These are phyloP conservation scores for Solanum sejunctum DNA, from an alignment of 257 asterid genomes.

Conservation along the genomic window DNA sequence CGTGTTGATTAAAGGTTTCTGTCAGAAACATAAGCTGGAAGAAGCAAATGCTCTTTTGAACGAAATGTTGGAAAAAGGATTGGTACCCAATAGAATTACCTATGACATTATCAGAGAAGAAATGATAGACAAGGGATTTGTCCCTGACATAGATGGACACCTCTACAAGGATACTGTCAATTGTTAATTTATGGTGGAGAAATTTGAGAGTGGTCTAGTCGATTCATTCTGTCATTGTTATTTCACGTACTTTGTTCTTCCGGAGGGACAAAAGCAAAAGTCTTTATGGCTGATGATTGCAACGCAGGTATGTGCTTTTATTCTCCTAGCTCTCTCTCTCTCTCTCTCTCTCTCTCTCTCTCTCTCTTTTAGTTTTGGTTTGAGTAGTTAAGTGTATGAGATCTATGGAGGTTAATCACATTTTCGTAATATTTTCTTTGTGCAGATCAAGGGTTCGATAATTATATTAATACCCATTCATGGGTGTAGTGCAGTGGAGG, in stretches of 20 bases:
- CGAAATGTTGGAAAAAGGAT: slow-evolving; percentile 92
- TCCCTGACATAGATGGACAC: slow-evolving; percentile 81
- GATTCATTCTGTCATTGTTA: not conserved
- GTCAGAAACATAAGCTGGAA: slow-evolving; percentile 47
- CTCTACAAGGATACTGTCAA: slow-evolving; percentile 25
- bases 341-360: not conserved
- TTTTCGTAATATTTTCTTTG: not conserved
- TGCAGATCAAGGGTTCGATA: not conserved
- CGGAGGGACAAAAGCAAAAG: not conserved
- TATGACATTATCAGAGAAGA: slow-evolving; percentile 63
- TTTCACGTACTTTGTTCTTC: not conserved
- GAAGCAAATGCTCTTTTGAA: slow-evolving; percentile 60
- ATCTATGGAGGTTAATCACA: not conserved
- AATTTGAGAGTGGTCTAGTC: not conserved
- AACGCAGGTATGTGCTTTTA: not conserved
- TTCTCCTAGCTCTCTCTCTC: not conserved
- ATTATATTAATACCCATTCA: not conserved
- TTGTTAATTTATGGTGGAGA: not conserved
- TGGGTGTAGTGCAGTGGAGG: not conserved
- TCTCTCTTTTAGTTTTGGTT: not conserved
- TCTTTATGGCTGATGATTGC: not conserved
- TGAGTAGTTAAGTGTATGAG: not conserved
- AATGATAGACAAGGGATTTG: slow-evolving; percentile 82
- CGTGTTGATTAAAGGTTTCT: slow-evolving; percentile 60
- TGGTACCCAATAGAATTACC: slow-evolving; percentile 59